Evolutionary conservation across 2,329 filamentous ascomycete genomes (phyloP).

Genomic region (Aspergillus japonicus): DNA sequence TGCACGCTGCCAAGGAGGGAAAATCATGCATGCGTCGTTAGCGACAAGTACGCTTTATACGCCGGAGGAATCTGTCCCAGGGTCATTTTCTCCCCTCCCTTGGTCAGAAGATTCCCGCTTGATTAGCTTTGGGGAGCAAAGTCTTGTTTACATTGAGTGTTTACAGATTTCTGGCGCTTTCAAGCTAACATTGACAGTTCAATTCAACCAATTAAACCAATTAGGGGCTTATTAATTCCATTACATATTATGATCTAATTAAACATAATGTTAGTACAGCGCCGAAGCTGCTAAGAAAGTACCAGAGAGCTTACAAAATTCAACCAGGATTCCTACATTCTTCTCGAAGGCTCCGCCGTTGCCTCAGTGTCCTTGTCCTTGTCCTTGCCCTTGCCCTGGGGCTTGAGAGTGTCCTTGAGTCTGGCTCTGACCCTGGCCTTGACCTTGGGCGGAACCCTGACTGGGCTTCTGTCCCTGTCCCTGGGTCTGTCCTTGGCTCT

Average conservation of each 20-base stretch:
- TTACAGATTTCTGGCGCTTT: no score
- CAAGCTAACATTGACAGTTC: not conserved
- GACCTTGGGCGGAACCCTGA: no score
- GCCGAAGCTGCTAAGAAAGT: not conserved
- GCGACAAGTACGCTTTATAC: not conserved
- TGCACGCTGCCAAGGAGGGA: no score
- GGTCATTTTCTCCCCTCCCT: not conserved
- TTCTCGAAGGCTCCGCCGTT: not conserved
- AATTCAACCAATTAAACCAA: no score
- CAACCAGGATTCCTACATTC: not conserved
- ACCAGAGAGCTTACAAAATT: not conserved
- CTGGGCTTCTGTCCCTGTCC: not conserved
- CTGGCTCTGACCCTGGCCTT: not conserved
- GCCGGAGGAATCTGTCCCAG: not conserved
- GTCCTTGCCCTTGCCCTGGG: not conserved
- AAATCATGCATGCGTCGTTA: no score
- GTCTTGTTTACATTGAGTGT: not conserved
- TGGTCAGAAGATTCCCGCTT: not conserved
- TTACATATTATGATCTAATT: not conserved
- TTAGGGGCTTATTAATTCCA: not conserved
- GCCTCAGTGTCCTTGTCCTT: not conserved
- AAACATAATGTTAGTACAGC: not conserved
- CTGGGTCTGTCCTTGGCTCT: not conserved
- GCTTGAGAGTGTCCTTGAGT: not conserved
- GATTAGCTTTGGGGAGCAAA: not conserved